These are phyloP conservation scores for Aspergillus pseudoterreus DNA, from an alignment of 2,329 filamentous ascomycete genomes.

Conservation along the genomic window DNA sequence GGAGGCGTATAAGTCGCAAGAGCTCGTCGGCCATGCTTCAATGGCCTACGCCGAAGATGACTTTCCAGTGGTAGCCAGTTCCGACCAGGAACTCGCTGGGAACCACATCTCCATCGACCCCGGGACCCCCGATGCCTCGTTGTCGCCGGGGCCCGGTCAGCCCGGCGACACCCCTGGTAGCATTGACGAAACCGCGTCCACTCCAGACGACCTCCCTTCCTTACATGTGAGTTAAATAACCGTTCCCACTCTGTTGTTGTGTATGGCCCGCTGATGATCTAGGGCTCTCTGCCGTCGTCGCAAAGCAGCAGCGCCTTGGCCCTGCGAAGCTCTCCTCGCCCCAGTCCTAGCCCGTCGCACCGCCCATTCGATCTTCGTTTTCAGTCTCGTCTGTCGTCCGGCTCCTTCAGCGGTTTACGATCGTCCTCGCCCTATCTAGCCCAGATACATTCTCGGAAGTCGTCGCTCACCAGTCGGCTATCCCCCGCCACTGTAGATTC, in stretches of 20 bases:
- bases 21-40: slow-evolving; percentile 16
- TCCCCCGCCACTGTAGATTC: slow-evolving; percentile 54
- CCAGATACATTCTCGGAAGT: slow-evolving; percentile 72
- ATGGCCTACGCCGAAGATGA: slow-evolving; percentile 23
- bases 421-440: slow-evolving; percentile 75
- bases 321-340: slow-evolving; percentile 63
- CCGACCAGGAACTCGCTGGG: slow-evolving; percentile 18
- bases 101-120: slow-evolving; percentile 14
- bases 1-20: slow-evolving; percentile 16
- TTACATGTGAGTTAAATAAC: slow-evolving; percentile 60
- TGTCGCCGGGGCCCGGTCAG: slow-evolving; percentile 19
- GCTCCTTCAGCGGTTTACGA: slow-evolving; percentile 59
- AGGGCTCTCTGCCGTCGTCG: slow-evolving; percentile 56
- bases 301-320: slow-evolving; percentile 72
- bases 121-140: slow-evolving; percentile 19
- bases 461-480: slow-evolving; percentile 71
- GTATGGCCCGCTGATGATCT: slow-evolving; percentile 42
- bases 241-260: slow-evolving; percentile 55
- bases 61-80: slow-evolving; percentile 22
- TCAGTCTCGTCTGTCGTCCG: slow-evolving; percentile 75
- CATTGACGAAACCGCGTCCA: slow-evolving; percentile 67
- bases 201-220: slow-evolving; percentile 80
- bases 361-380: slow-evolving; percentile 94
- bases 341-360: slow-evolving; percentile 77
- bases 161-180: slow-evolving; percentile 29